phyloP scores from a whole-genome alignment of 2,329 filamentous ascomycete species.

The Dichotomopilus funicola region DNA sequence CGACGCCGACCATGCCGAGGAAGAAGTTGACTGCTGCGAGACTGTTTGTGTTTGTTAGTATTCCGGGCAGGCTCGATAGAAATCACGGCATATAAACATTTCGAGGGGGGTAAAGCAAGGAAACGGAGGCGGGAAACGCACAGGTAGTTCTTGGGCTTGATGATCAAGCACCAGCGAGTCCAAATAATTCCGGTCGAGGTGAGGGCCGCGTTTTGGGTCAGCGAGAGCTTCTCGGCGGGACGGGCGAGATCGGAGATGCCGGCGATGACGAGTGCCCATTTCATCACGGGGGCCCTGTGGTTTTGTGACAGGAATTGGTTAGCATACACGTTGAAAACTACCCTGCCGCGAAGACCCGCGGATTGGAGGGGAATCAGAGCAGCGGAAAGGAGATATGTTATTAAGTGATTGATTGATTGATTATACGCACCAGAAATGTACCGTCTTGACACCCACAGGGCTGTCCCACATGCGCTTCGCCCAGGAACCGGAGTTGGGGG shows the following conservation, averaged over 20 bases:
- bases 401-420: too few relatives aligned
- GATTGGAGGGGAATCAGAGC: too few relatives aligned
- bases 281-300: conserved; percentile 89
- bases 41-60: conserved; percentile 35
- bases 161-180: conserved; percentile 98
- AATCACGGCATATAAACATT: not conserved
- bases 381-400: too few relatives aligned
- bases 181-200: conserved; percentile 91
- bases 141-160: conserved; percentile 89
- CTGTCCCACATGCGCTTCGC: conserved; percentile 80
- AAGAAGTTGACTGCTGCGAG: conserved; percentile 98
- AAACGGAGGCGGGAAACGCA: conserved; percentile 36
- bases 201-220: conserved; percentile 86
- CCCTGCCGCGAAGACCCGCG: too few relatives aligned
- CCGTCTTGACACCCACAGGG: conserved; percentile 79
- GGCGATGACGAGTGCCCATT: conserved; percentile 88
- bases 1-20: conserved; percentile 78
- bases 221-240: conserved; percentile 84
- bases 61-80: not conserved
- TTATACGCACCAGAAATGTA: conserved; percentile 82
- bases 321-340: not conserved
- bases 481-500: conserved; percentile 41
- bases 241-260: conserved; percentile 88
- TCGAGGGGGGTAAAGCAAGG: not conserved
- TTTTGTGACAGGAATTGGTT: not conserved